Base-by-base conservation (phyloP, 139 green algal genomes). In the Chlorella sp. region DNA sequence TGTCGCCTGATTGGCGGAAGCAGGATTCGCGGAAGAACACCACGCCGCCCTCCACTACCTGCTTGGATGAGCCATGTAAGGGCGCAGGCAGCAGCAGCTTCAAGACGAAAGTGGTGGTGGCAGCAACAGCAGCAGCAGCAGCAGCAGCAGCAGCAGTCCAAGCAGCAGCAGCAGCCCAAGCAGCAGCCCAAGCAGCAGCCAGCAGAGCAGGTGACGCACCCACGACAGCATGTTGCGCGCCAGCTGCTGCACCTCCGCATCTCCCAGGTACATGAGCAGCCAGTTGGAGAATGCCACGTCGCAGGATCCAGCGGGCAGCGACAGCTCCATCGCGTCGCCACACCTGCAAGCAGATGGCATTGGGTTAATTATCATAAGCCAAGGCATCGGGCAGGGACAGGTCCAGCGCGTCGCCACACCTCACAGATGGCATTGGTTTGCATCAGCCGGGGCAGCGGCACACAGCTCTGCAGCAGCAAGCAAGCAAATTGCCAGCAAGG, bases 261-360 rank as follows among this genome's bases (percentile, higher is more conserved):
- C 94, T 0, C 67, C 86, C 15, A 98, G 93, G 82, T 98, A 98
- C 95, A 98, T 98, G 21, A 98, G 90, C 74, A 98, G 93, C 95
- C 95, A 98, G 90, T 98, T 98, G 86, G 92, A 95, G 88, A 98
- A 98, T 9, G 98, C 90, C 26, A 98, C 88, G 78, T 97, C 94
- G 47, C 84, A 87, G 65, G 73, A 83, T 32, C 18, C 68, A 6
- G 51, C 34, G 0, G 84, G 73, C 62, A 93, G 80, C 28, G 92
- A 44, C 83, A 96, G 88, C 85, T 94, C 87, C 18, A 92, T 95
- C 0, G 92, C 94, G 74, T 97, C 94, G 15, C 81, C 92, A 65
- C 76, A 92, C 90, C 30, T 82, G 41, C 65, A 90, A 39, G 39
- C n/a, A n/a, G n/a, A n/a, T n/a, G n/a, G n/a, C n/a, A n/a, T n/a